Conservation (phyloP, 495 filamentous ascomycete genomes). For the Talaromyces liani region DNA sequence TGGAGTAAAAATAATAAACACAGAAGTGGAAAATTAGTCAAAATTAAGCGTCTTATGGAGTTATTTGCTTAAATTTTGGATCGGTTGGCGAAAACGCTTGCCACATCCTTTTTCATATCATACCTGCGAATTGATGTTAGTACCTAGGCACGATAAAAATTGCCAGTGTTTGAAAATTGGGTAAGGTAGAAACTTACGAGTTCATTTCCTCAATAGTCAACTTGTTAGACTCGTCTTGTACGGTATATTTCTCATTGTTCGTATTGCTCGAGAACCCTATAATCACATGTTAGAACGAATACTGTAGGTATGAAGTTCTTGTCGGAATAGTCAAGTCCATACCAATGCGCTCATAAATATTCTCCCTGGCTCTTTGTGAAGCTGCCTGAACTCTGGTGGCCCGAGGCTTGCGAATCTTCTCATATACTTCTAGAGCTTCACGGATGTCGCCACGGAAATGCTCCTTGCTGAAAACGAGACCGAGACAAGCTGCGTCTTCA, state of each 20-base stretch:
- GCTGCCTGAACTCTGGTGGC: slow-evolving; percentile 37
- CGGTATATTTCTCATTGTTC: slow-evolving; percentile 33
- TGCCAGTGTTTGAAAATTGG: neutral
- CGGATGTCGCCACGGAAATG: slow-evolving; percentile 35
- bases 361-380: slow-evolving; percentile 38
- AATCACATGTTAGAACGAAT: neutral
- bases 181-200: slow-evolving; percentile 21
- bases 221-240: slow-evolving; percentile 37
- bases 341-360: slow-evolving; percentile 44
- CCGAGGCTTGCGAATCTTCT: slow-evolving; percentile 36
- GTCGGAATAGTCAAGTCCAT: neutral
- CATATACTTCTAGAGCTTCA: slow-evolving; percentile 31
- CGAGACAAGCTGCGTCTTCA: slow-evolving; percentile 41
- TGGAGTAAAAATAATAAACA: neutral
- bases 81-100: slow-evolving; percentile 11
- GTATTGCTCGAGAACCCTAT: slow-evolving; percentile 41
- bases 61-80: neutral
- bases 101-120: slow-evolving; percentile 42
- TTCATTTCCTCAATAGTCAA: slow-evolving; percentile 50
- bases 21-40: neutral
- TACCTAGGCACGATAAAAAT: neutral
- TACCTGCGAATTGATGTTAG: slow-evolving; percentile 22
- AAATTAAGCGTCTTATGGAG: neutral
- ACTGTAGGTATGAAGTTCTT: neutral
- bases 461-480: slow-evolving; percentile 35